These are phyloP conservation scores for Cryphonectria naterciae DNA, from an alignment of 2,329 filamentous ascomycete genomes.

Conservation along the genomic window DNA sequence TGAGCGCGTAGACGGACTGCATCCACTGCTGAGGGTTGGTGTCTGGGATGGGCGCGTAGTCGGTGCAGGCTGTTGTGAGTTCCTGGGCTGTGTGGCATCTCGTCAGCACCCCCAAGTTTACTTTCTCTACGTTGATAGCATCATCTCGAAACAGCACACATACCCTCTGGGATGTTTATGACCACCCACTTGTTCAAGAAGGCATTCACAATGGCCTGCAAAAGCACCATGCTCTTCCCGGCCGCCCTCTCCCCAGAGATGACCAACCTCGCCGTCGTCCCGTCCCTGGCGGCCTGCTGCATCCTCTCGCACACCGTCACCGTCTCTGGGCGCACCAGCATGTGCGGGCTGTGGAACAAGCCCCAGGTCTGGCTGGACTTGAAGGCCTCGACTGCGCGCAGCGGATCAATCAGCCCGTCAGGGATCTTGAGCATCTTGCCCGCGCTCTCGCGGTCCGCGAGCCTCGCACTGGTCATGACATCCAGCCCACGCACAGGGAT, in stretches of 20 bases:
- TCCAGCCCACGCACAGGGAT: constrained; percentile 72
- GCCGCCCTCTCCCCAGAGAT: constrained; percentile 73
- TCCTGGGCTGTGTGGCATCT: constrained; percentile 66
- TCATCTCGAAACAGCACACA: constrained; percentile 33
- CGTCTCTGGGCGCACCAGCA: constrained; percentile 79
- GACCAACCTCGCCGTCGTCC: constrained; percentile 65
- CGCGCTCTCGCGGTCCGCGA: constrained; percentile 57
- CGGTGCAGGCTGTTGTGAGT: constrained; percentile 76
- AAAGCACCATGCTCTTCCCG: constrained; percentile 84
- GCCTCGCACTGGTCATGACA: constrained; percentile 53
- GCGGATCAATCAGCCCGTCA: constrained; percentile 71
- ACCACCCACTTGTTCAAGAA: constrained; percentile 87
- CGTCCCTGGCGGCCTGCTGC: constrained; percentile 55
- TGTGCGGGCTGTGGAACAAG: constrained; percentile 80
- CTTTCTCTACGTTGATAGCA: neutral
- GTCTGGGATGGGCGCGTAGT: constrained; percentile 73
- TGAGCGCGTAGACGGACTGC: constrained; percentile 77
- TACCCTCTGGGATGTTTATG: constrained; percentile 87
- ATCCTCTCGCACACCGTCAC: constrained; percentile 70
- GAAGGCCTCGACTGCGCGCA: constrained; percentile 87
- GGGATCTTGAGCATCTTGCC: constrained; percentile 74
- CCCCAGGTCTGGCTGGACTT: constrained; percentile 88
- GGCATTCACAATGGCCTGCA: constrained; percentile 83
- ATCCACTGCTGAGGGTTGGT: constrained; percentile 66
- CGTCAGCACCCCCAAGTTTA: neutral